phyloP scores from a whole-genome alignment of 148 eudicot species.

The Amaranthus cruentus region DNA sequence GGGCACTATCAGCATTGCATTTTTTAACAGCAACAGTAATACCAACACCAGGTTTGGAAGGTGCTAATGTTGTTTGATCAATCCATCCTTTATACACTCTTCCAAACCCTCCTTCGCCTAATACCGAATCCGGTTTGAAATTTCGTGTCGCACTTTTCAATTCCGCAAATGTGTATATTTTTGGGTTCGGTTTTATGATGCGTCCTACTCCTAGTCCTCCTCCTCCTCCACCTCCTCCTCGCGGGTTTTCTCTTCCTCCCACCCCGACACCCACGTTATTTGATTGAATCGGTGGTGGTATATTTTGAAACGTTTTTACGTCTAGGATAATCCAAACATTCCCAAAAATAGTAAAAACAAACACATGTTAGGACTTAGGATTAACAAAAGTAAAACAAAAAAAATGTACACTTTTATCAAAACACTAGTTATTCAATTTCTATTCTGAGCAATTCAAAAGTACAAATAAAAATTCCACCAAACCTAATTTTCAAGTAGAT shows the following conservation, averaged over 20 bases:
- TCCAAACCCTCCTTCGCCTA: constrained; percentile 89
- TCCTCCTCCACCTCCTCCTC: constrained; percentile 7
- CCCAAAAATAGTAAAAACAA: too few relatives aligned
- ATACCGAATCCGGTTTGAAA: constrained; percentile 50
- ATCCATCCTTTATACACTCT: constrained; percentile 83
- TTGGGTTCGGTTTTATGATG: constrained; percentile 47
- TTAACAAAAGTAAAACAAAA: too few relatives aligned
- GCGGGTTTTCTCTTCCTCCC: too few relatives aligned
- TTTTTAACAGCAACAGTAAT: constrained; percentile 71
- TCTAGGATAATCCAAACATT: too few relatives aligned
- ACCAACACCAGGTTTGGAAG: constrained; percentile 59
- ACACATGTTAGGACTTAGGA: too few relatives aligned
- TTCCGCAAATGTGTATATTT: constrained; percentile 39
- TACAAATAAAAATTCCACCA: too few relatives aligned
- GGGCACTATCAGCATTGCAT: constrained; percentile 64
- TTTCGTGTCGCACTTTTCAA: constrained; percentile 55
- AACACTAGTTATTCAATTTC: too few relatives aligned
- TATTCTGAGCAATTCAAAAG: too few relatives aligned
- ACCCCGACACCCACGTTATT: too few relatives aligned
- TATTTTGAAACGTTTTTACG: not conserved
- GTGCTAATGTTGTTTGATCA: constrained; percentile 51
- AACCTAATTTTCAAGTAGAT: too few relatives aligned
- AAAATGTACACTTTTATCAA: too few relatives aligned
- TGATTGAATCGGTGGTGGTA: not conserved
- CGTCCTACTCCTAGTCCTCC: constrained; percentile 21